Evolutionary conservation across 1,139 yeast species (phyloP).

Genomic region (Dujonia santamariae): DNA sequence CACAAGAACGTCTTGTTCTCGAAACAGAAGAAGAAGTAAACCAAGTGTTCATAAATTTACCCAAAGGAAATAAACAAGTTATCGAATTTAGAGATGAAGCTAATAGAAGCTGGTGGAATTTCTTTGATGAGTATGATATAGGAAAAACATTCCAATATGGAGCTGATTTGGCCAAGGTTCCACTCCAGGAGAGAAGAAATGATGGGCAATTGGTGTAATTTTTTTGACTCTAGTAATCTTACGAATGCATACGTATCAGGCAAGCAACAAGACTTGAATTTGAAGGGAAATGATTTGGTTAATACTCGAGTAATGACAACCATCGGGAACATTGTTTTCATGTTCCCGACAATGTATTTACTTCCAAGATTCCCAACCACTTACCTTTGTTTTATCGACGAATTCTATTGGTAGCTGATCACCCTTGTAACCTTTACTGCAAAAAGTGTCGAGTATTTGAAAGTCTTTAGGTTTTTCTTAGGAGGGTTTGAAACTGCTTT

Average conservation of each 20-base stretch:
- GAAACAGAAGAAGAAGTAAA: constrained; percentile 9
- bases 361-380: constrained; percentile 20
- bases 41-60: not conserved
- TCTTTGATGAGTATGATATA: constrained; percentile 29
- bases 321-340: constrained; percentile 25
- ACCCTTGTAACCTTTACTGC: constrained; percentile 20
- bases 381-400: constrained; percentile 20
- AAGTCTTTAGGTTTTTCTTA: constrained; percentile 26
- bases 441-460: constrained; percentile 16
- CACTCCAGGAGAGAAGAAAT: constrained; percentile 19
- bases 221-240: constrained; percentile 19
- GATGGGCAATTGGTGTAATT: constrained; percentile 27
- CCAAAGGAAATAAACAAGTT: constrained; percentile 2
- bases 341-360: constrained; percentile 21
- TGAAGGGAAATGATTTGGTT: constrained; percentile 28
- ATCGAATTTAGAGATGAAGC: constrained; percentile 32
- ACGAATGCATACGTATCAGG: constrained; percentile 30
- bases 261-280: constrained; percentile 21
- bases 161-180: constrained; percentile 19
- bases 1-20: constrained; percentile 6
- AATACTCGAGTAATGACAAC: constrained; percentile 24
- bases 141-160: constrained; percentile 20
- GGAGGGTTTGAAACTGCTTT: constrained; percentile 26
- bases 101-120: constrained; percentile 26
- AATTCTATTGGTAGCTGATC: constrained; percentile 23